Base-by-base conservation (phyloP, 345 rosid genomes). In the Anastatica hierochuntica region DNA sequence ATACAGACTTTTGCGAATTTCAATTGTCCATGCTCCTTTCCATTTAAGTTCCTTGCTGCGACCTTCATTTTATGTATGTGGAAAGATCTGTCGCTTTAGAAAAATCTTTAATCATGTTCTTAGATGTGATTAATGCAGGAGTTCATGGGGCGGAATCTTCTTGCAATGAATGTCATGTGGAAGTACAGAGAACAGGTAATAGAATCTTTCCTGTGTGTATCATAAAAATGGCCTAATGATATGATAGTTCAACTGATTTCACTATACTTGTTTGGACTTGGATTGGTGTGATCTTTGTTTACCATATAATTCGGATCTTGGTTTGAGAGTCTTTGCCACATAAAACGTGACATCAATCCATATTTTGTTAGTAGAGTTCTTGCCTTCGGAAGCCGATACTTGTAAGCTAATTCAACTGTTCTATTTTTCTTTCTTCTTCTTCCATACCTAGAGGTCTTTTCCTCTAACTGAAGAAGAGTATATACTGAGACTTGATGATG, bases 161-260 rank as follows among this genome's bases (percentile, higher is more conserved):
- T 90, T 35, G 97, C 97, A 10, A 37, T 90, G 76, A 90, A 90
- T 67, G 96, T 90, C 73, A 90, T 90, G 97, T 90, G 97, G 97
- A 90, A 81, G 77, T 90, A 84, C 76, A 78, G 74, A 77, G 96
- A 90, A 56, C 98, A 90, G 86, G 96, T 84, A 76, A 42, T 64
- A 17, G 7, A 48, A 69, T 19, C 43, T 1, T 14, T 38, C 16
- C 58, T 64, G 18, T 43, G 24, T 10, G 31, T 30, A 14, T 30
- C 20, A 16, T 21, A 24, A 7, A 29, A 21, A 40, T 20, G 45
- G 33, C n/a, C n/a, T n/a, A n/a, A n/a, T n/a, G n/a, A n/a, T n/a
- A n/a, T n/a, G n/a, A n/a, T 31, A 31, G 35, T 10, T 47, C 30
- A 20, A 29, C 38, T 56, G 45, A n/a, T 48, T 55, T 39, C 15